Percentiles rank a stretch among this genome's conserved stretches.
Evolutionary conservation across 495 filamentous ascomycete genomes (phyloP).

Genomic region (Penicillium goetzii): DNA sequence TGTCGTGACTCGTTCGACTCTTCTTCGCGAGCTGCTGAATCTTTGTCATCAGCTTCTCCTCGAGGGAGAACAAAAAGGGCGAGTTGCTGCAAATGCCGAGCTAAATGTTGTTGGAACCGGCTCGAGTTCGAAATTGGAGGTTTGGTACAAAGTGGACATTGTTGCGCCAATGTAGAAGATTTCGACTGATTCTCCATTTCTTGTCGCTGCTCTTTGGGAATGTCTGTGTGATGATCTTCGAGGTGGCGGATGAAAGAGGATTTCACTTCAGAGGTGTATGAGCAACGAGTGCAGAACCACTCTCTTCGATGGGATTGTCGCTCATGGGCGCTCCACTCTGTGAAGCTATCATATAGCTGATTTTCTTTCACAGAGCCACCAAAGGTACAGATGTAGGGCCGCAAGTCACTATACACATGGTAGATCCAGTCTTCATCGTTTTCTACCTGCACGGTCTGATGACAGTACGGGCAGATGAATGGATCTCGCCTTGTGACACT

Average conservation of each 20-base stretch:
- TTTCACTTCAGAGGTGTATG: neutral
- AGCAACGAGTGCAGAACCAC: neutral
- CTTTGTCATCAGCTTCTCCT: neutral
- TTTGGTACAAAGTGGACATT: neutral
- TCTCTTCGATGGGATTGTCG: conserved; percentile 1
- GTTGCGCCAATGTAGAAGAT: neutral
- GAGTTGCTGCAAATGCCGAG: neutral
- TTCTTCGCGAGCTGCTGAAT: neutral
- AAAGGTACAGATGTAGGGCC: neutral
- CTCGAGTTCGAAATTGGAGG: neutral
- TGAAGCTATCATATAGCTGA: conserved; percentile 1
- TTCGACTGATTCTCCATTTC: neutral
- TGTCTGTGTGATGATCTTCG: neutral
- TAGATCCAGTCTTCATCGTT: neutral
- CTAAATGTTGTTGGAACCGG: neutral
- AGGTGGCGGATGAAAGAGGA: neutral
- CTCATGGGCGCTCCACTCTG: neutral
- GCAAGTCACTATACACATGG: neutral
- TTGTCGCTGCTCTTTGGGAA: neutral
- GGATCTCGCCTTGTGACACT: neutral
- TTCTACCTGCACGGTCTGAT: neutral
- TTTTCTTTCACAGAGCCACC: neutral
- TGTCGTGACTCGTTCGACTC: neutral
- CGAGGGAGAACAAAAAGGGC: neutral
- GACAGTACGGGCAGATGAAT: neutral